phyloP scores from a whole-genome alignment of 345 rosid species.

The Sonneratia caseolaris region DNA sequence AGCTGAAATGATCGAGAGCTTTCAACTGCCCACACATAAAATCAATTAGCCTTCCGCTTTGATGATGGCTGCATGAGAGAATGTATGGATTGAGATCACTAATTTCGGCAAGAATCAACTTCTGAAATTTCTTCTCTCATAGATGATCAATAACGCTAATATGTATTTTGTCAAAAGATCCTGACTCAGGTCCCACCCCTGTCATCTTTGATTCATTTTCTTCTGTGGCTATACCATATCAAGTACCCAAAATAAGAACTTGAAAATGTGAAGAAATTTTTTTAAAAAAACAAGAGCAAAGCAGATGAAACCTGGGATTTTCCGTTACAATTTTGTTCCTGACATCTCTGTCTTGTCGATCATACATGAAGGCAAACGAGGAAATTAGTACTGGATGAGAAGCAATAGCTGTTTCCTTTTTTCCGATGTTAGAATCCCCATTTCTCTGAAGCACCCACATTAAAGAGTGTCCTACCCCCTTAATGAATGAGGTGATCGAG shows the following conservation, averaged over 20 bases:
- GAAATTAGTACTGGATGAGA: too few species aligned
- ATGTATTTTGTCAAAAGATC: background rate
- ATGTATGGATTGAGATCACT: background rate
- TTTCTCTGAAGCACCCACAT: too few species aligned
- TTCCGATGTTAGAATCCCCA: too few species aligned
- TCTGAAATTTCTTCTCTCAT: background rate
- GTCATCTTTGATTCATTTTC: background rate
- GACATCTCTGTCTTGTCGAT: background rate
- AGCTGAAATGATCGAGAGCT: slow-evolving; percentile 41
- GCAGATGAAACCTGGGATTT: too few species aligned
- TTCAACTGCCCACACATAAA: background rate
- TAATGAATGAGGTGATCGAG: too few species aligned
- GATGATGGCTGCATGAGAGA: background rate
- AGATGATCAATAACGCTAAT: background rate
- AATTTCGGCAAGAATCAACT: background rate
- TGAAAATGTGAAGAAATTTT: too few species aligned
- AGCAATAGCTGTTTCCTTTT: too few species aligned
- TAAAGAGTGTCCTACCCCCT: too few species aligned
- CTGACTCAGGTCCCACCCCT: background rate
- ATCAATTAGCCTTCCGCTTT: background rate
- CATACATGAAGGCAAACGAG: background rate
- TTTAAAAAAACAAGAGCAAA: too few species aligned
- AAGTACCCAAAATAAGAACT: too few species aligned
- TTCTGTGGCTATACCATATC: too few species aligned
- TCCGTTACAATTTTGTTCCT: too few species aligned